phyloP scores from a whole-genome alignment of 106 monocot genomes.

The Acorus gramineus region DNA sequence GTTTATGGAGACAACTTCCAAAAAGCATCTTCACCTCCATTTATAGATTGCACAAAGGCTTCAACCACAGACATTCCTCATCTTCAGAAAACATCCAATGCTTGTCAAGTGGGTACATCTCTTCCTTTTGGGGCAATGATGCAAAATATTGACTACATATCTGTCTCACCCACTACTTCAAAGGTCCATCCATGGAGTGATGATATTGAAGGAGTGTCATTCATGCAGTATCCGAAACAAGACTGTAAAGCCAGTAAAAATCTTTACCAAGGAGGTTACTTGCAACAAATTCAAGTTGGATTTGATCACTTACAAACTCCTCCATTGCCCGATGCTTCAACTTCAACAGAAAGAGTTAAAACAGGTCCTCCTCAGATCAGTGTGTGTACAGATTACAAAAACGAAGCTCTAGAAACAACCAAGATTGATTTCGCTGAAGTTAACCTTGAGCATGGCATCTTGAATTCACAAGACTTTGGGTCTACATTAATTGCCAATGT shows the following conservation, averaged over 20 bases:
- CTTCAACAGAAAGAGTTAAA: slow-evolving; percentile 15
- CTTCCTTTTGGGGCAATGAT: slow-evolving; percentile 27
- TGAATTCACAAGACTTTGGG: slow-evolving; percentile 18
- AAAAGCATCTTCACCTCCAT: slow-evolving; percentile 5
- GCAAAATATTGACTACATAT: slow-evolving; percentile 19
- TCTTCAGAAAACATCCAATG: slow-evolving; percentile 11
- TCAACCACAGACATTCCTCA: slow-evolving; percentile 1
- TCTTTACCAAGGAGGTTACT: slow-evolving; percentile 24
- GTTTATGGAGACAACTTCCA: slow-evolving; percentile 18
- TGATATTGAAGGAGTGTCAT: slow-evolving; percentile 26
- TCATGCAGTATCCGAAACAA: slow-evolving; percentile 46
- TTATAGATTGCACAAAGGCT: slow-evolving; percentile 12
- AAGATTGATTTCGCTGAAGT: slow-evolving; percentile 29
- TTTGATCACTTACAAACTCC: slow-evolving; percentile 11
- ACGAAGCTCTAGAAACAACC: slow-evolving; percentile 16
- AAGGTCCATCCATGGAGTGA: slow-evolving; percentile 19
- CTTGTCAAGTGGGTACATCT: slow-evolving; percentile 18
- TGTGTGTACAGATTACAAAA: slow-evolving; percentile 12
- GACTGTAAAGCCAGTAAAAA: slow-evolving; percentile 20
- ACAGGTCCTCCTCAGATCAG: slow-evolving; percentile 16
- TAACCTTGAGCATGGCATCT: slow-evolving; percentile 26
- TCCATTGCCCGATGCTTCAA: slow-evolving; percentile 20
- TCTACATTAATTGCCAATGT: slow-evolving; percentile 5
- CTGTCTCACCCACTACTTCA: slow-evolving; percentile 14
- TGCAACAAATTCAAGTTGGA: slow-evolving; percentile 13